A percentile compares a stretch with the other conserved stretches of the same genome.
Evolutionary conservation across 2,329 filamentous ascomycete species (phyloP).

Genomic region (Aspergillus hiratsukae): DNA sequence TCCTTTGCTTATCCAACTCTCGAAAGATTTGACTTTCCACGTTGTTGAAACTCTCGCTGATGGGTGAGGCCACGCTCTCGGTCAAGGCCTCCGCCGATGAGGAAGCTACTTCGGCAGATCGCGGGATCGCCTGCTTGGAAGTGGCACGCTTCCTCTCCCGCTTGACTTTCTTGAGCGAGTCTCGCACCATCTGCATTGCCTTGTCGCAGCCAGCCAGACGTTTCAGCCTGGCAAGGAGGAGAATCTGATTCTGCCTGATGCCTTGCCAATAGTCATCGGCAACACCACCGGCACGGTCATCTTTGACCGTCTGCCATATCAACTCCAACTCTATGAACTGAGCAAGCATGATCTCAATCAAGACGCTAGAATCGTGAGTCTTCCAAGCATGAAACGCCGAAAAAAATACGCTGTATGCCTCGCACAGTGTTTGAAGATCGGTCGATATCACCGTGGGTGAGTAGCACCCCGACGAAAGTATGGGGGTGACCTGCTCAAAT

Average conservation of each 20-base stretch:
- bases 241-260: constrained; percentile 62
- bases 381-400: constrained; percentile 64
- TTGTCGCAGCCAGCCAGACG: constrained; percentile 58
- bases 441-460: constrained; percentile 41
- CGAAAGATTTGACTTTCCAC: constrained; percentile 30
- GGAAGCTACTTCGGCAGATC: constrained; percentile 44
- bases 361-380: constrained; percentile 56
- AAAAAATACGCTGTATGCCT: constrained; percentile 57
- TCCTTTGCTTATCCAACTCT: constrained; percentile 32
- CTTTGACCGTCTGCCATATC: constrained; percentile 64
- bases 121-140: constrained; percentile 54
- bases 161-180: constrained; percentile 57
- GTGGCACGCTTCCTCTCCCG: constrained; percentile 48
- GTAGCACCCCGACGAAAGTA: constrained; percentile 44
- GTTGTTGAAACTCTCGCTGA: constrained; percentile 39
- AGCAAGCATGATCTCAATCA: constrained; percentile 63
- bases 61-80: constrained; percentile 36
- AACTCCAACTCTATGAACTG: constrained; percentile 63
- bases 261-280: constrained; percentile 61
- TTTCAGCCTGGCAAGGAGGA: constrained; percentile 58
- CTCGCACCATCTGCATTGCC: constrained; percentile 56
- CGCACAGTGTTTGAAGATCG: constrained; percentile 47
- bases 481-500: constrained; percentile 51
- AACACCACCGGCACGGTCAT: constrained; percentile 57
- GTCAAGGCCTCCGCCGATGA: constrained; percentile 30